These are phyloP conservation scores for Marasmius tenuissimus DNA, from an alignment of 1,284 basidiomycete genomes.

Conservation along the genomic window DNA sequence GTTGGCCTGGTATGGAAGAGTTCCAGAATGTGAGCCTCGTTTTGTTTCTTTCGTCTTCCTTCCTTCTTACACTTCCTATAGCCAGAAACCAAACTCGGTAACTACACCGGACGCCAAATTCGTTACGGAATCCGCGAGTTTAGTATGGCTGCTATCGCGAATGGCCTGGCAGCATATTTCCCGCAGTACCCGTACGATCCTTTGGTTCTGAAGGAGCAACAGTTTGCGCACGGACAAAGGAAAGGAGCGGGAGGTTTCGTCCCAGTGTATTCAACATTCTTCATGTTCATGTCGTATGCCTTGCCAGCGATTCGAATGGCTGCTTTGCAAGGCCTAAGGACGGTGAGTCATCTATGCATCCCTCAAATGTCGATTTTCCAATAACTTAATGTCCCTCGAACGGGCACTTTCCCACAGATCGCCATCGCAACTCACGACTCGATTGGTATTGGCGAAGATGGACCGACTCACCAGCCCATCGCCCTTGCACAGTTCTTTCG, in stretches of 20 bases:
- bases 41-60: not conserved
- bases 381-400: too few species aligned
- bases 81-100: conserved; percentile 55
- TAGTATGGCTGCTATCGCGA: conserved; percentile 76
- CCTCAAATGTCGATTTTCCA: too few species aligned
- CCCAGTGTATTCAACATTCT: conserved; percentile 6
- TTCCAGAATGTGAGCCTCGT: conserved; percentile 48
- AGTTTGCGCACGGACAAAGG: too few species aligned
- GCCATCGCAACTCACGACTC: conserved; percentile 70
- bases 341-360: not conserved
- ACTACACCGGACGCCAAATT: conserved; percentile 70
- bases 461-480: conserved; percentile 76
- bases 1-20: conserved; percentile 61
- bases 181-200: conserved; percentile 53
- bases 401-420: conserved; percentile 36
- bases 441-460: conserved; percentile 72
- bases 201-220: too few species aligned
- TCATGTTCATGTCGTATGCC: conserved; percentile 73
- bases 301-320: conserved; percentile 70
- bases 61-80: conserved; percentile 36
- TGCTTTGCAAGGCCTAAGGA: conserved; percentile 64
- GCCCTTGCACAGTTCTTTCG: conserved; percentile 42
- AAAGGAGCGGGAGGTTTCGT: not conserved
- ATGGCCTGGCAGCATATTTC: conserved; percentile 70
- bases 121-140: conserved; percentile 82